Base-by-base conservation (phyloP, 179 eudicot genomes). In the Amaranthus tricolor region DNA sequence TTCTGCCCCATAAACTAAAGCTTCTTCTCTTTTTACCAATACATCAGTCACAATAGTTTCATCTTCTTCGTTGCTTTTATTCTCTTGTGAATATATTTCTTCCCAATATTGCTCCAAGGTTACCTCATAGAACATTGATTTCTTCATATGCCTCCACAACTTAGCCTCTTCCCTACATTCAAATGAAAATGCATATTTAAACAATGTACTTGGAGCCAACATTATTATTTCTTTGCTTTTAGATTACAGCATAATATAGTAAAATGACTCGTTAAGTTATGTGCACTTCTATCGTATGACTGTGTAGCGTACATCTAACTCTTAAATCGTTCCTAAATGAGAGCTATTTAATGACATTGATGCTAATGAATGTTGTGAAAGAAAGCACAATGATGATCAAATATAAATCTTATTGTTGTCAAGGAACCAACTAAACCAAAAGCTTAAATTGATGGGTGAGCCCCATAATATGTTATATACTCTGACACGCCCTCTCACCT, bases 61-160 rank as follows among this genome's bases (percentile, higher is more conserved):
- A 9, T 64, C 77, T 48, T 76, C 82, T 5, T 74, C 87, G 8
- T 72, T 70, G 3, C 76, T 73, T 51, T 70, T 78, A 8, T 87
- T 89, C 8, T 85, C 85, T 50, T 76, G 66, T 0, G 80, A 71
- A 76, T 73, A 84, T 3, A 92, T 86, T 81, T 88, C 86, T 78
- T 92, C 94, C 96, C 96, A 92, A 84, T 88, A 85, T 74, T 81
- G 87, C 87, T 90, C 85, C 0, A 92, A 82, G 1, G 88, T 85
- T 79, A 91, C 21, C 78, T 90, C 93, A 21, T 91, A 92, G 73
- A 89, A 71, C 83, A 86, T 16, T 6, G 91, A 86, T 52, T 77
- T 88, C 76, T 79, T 75, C 89, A 88, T 84, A 56, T 82, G 92
- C 15, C 89, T 67, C 69, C 76, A 75, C 7, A 73, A 64, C 49